A percentile compares a stretch with the other conserved stretches of the same genome.
phyloP scores from a whole-genome alignment of 192 early-diverging fungal species.

The Backusella mclennaniae region DNA sequence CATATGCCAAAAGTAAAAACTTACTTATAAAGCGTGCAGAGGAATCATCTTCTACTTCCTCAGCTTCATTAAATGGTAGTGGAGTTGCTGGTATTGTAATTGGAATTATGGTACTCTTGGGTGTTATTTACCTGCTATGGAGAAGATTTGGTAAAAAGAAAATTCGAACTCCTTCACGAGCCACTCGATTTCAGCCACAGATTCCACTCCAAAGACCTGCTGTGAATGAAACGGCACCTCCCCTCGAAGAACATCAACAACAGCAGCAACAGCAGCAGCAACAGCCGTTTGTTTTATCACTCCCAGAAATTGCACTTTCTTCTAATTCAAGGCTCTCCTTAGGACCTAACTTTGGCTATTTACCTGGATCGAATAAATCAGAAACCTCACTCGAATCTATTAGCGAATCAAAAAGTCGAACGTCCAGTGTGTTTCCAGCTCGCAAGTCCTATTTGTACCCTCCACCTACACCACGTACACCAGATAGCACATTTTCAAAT shows the following conservation, averaged over 20 bases:
- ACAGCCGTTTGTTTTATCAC: neutral
- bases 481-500: neutral
- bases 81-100: neutral
- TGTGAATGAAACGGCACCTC: neutral
- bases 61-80: neutral
- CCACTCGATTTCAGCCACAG: neutral
- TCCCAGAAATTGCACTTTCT: slow-evolving; percentile 7
- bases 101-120: neutral
- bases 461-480: neutral
- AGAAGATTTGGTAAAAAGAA: neutral
- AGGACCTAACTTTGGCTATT: neutral
- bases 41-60: neutral
- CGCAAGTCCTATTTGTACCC: neutral
- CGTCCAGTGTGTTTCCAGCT: neutral
- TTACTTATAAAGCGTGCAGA: neutral
- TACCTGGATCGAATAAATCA: slow-evolving; percentile 1
- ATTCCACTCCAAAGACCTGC: neutral
- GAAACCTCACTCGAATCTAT: neutral
- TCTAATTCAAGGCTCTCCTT: neutral
- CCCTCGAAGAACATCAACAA: neutral
- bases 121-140: neutral
- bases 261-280: neutral
- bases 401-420: neutral
- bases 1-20: too few relatives aligned
- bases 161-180: neutral